Conservation (phyloP, 768 basidiomycete genomes). For the Phaffia tasmanica region DNA sequence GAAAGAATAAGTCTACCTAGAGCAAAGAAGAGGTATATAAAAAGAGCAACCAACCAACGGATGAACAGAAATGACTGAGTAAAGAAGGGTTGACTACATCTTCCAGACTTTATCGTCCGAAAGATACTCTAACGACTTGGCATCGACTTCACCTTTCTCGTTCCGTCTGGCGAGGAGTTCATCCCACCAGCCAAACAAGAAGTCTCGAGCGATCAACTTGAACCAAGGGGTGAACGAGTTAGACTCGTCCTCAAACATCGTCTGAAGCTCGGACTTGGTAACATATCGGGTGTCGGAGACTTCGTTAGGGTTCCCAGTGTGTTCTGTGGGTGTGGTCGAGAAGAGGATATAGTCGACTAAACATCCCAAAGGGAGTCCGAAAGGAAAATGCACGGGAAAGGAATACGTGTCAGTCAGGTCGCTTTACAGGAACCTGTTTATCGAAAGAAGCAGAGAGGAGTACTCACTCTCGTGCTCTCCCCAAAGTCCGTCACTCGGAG, state of each 20-base stretch:
- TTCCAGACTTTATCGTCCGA: constrained; percentile 65
- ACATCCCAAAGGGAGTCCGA: not conserved
- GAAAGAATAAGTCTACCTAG: too few species aligned
- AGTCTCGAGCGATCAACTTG: constrained; percentile 91
- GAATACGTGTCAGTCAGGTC: not conserved
- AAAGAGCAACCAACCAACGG: too few species aligned
- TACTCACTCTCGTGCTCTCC: constrained; percentile 89
- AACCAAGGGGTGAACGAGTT: constrained; percentile 98
- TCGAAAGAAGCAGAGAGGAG: not conserved
- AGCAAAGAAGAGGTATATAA: too few species aligned
- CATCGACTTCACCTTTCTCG: constrained; percentile 49
- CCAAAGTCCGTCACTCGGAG: constrained; percentile 61
- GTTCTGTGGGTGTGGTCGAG: constrained; percentile 73
- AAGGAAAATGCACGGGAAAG: not conserved
- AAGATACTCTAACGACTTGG: constrained; percentile 52
- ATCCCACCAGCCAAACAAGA: constrained; percentile 98
- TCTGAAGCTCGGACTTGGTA: constrained; percentile 73
- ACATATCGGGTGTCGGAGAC: constrained; percentile 86
- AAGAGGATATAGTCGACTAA: constrained; percentile 97
- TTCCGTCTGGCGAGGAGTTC: constrained; percentile 56
- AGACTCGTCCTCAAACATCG: constrained; percentile 75
- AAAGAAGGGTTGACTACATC: too few species aligned
- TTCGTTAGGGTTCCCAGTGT: constrained; percentile 75
- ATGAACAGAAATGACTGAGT: too few species aligned
- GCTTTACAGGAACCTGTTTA: not conserved